phyloP scores from a whole-genome alignment of 495 filamentous ascomycete species.

The Gamarada debralockiae region DNA sequence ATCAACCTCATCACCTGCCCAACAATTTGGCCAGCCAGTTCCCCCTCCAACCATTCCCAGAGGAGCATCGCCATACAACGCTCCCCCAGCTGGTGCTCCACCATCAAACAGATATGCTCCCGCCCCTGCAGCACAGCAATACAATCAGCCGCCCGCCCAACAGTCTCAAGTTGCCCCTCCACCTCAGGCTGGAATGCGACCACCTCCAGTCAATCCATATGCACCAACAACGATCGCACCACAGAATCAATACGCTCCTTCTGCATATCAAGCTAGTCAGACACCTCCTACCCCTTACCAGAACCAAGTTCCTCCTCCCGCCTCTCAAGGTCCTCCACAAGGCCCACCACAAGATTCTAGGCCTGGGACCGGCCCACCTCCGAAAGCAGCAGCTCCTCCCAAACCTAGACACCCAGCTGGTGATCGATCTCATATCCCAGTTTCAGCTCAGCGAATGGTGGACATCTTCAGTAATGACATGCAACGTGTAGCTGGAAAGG shows the following conservation, averaged over 20 bases:
- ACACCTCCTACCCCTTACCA: conserved; percentile 12
- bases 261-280: conserved; percentile 25
- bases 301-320: conserved; percentile 25
- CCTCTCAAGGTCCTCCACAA: conserved; percentile 22
- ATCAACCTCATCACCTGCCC: conserved; percentile 41
- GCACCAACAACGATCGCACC: conserved; percentile 43
- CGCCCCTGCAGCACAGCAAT: conserved; percentile 58
- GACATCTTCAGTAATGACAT: conserved; percentile 82
- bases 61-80: conserved; percentile 85
- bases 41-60: conserved; percentile 58
- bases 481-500: conserved; percentile 78
- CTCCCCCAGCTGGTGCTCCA: conserved; percentile 69
- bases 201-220: conserved; percentile 55
- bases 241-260: conserved; percentile 30
- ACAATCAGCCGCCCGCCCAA: conserved; percentile 36
- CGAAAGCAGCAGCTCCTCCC: conserved; percentile 30
- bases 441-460: conserved; percentile 68
- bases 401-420: conserved; percentile 71
- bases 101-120: conserved; percentile 85
- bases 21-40: conserved; percentile 41
- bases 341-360: conserved; percentile 25
- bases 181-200: conserved; percentile 38
- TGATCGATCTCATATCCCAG: conserved; percentile 86
- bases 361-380: conserved; percentile 25
- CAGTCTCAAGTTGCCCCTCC: conserved; percentile 45